phyloP scores from a whole-genome alignment of 139 green algal genomes.

The Dunaliella primolecta region DNA sequence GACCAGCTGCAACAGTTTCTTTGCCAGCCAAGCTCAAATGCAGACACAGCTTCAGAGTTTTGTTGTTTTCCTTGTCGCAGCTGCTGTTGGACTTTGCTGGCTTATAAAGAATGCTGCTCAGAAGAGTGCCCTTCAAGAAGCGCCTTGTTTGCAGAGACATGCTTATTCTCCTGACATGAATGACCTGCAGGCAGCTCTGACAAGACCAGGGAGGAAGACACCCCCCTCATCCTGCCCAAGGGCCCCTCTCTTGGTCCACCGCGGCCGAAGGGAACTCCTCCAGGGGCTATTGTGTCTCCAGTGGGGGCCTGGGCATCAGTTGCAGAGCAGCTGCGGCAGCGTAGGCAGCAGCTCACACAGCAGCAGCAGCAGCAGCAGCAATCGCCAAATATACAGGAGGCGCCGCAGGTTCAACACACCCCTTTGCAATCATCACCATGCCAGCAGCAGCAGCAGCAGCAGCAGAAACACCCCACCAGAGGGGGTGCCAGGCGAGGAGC shows the following conservation, averaged over 20 bases:
- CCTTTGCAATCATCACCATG: too few relatives aligned
- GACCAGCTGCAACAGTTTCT: too few relatives aligned
- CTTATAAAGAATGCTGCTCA: too few relatives aligned
- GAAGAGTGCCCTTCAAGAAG: too few relatives aligned
- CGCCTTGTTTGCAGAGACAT: too few relatives aligned
- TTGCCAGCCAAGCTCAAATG: too few relatives aligned
- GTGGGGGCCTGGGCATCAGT: background rate
- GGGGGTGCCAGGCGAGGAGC: background rate
- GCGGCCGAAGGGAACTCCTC: background rate
- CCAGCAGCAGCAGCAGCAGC: background rate
- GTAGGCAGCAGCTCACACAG: background rate
- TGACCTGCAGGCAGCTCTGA: background rate
- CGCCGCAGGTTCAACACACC: too few relatives aligned
- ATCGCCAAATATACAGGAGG: too few relatives aligned
- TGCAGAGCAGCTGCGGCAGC: background rate
- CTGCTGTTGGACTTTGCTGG: too few relatives aligned
- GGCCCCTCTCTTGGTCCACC: background rate
- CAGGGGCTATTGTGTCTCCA: background rate
- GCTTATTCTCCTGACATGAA: too few relatives aligned
- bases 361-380: background rate
- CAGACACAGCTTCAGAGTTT: too few relatives aligned
- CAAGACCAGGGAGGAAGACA: background rate
- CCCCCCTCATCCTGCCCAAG: background rate
- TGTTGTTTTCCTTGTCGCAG: too few relatives aligned
- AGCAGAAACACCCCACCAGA: background rate